A percentile compares a stretch with the other conserved stretches of the same genome.
Evolutionary conservation across 306 rosid genomes (phyloP).

Genomic region (Cucumis cinereus): DNA sequence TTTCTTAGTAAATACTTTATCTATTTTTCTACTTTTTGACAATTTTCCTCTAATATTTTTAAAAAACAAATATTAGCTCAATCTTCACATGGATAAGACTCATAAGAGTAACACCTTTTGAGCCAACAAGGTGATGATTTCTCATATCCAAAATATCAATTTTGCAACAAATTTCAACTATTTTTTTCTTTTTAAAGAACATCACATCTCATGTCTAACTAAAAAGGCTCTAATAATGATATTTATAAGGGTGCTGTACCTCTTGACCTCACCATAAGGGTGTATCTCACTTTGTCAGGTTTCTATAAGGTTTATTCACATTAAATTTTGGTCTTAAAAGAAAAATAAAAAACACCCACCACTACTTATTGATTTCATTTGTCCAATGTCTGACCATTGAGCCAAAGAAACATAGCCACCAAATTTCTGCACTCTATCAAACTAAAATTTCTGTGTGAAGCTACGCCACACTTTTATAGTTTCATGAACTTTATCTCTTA

Average conservation of each 20-base stretch:
- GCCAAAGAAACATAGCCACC: slow-evolving; percentile 1
- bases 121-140: too few relatives aligned
- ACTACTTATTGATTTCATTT: neutral
- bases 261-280: neutral
- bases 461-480: slow-evolving; percentile 56
- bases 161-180: too few relatives aligned
- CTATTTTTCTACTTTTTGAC: too few relatives aligned
- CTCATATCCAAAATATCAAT: too few relatives aligned
- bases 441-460: slow-evolving; percentile 19
- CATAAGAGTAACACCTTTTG: too few relatives aligned
- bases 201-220: neutral
- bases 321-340: neutral
- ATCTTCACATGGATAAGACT: too few relatives aligned
- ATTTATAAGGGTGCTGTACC: neutral
- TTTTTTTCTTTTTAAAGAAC: neutral
- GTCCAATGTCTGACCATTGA: neutral
- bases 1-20: too few relatives aligned
- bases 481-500: slow-evolving; percentile 49
- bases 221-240: neutral
- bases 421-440: neutral
- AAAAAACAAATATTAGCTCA: too few relatives aligned
- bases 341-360: neutral
- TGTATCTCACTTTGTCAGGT: neutral
- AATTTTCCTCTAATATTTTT: too few relatives aligned
- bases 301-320: neutral